Base-by-base conservation (phyloP, 2,329 filamentous ascomycete species). In the Basipetospora chlamydospora region DNA sequence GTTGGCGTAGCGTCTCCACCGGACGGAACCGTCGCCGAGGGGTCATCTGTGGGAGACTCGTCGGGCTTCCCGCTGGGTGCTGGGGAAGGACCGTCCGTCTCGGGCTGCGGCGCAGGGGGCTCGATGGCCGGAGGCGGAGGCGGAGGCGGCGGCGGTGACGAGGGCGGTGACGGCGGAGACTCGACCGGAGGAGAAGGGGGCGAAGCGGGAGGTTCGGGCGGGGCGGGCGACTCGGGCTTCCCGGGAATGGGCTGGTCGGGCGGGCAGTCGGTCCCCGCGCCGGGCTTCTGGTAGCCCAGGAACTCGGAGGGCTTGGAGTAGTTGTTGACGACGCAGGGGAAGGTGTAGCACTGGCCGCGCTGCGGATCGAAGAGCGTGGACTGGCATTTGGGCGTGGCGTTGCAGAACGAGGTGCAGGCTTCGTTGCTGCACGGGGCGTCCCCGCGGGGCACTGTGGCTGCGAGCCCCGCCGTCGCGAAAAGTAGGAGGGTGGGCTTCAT, bases 261-360 rank as follows among this genome's bases (percentile, higher is more conserved):
- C 9, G 36, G 36, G 29, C 36, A 38, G 3, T 22, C 12, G 23
- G 28, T 33, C 12, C 13, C 22, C 16, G 15, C 23, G 30, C 30
- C 36, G 16, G 36, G 36, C 30, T 38, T 38, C 30, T 38, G 22
- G 36, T 38, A 38, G 17, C 36, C 36, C 10, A 33, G 30, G 23
- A 33, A 38, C 18, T 33, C 28, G 22, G 36, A 38, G 12, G 29
- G 29, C 23, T 12, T 10, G 15, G 29, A 33, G 29, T 33, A 32
- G 30, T 38, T 33, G 30, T 38, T 28, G 22, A 38, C 11, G 20
- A 38, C 29, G 30, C 36, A 38, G 18, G 29, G 28, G 30, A 33
- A 38, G 5, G 29, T 32, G 12, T 38, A 38, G 36, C 36, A 38
- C 8, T 33, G 36, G 8, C 18, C 29, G 7, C 22, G 18, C 21